phyloP scores from a whole-genome alignment of 2,329 filamentous ascomycete species.

The Colletotrichum tamarilloi region DNA sequence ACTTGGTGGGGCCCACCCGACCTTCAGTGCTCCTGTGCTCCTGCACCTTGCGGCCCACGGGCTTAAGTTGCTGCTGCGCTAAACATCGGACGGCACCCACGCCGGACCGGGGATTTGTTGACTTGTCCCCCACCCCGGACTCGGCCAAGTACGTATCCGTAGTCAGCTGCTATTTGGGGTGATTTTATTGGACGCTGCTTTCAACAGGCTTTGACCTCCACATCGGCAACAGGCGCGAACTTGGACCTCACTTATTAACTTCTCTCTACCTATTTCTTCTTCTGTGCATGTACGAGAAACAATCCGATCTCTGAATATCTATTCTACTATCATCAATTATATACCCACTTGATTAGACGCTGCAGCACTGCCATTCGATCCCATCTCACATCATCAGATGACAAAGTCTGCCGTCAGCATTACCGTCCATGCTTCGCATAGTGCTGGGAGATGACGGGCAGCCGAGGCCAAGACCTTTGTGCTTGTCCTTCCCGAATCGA shows the following conservation, averaged over 20 bases:
- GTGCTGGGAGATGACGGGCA: neutral
- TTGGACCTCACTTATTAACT: neutral
- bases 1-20: neutral
- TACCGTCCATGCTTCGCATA: neutral
- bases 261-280: neutral
- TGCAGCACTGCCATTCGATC: neutral
- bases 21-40: neutral
- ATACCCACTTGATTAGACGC: neutral
- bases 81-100: conserved; percentile 27
- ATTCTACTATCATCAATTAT: neutral
- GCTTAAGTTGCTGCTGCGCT: neutral
- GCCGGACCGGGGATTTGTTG: conserved; percentile 20
- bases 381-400: conserved; percentile 4
- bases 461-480: conserved; percentile 19
- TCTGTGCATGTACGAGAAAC: neutral
- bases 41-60: neutral
- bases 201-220: neutral
- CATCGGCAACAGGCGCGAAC: neutral
- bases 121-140: conserved; percentile 13
- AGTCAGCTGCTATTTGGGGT: conserved; percentile 7
- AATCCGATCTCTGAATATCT: neutral
- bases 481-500: neutral
- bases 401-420: neutral
- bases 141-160: neutral
- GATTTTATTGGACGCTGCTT: neutral